A percentile compares a stretch with the other conserved stretches of the same genome.
These are phyloP conservation scores for Aspergillus awamori DNA, from an alignment of 2,329 filamentous ascomycete genomes.

Conservation along the genomic window DNA sequence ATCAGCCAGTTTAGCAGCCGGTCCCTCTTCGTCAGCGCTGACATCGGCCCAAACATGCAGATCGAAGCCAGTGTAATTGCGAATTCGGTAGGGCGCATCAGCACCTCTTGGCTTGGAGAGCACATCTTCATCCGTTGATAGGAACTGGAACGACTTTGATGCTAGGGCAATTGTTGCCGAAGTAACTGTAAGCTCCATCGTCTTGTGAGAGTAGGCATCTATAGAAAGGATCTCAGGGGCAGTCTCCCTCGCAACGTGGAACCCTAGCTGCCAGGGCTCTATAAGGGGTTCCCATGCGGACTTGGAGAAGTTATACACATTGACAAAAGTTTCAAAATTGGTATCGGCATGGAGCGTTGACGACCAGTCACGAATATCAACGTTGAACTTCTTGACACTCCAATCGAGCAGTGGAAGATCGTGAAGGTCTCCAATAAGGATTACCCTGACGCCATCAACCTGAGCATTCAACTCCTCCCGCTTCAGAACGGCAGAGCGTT, in stretches of 20 bases:
- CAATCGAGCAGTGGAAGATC: slow-evolving; percentile 94
- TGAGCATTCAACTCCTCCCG: slow-evolving; percentile 82
- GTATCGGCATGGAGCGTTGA: slow-evolving; percentile 83
- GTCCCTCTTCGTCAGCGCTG: slow-evolving; percentile 65
- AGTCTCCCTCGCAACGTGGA: slow-evolving; percentile 80
- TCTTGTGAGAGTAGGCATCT: slow-evolving; percentile 85
- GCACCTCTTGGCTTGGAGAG: slow-evolving; percentile 88
- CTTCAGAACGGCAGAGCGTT: slow-evolving; percentile 59
- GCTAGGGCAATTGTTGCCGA: slow-evolving; percentile 90
- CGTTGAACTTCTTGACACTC: slow-evolving; percentile 85
- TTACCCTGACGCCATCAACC: slow-evolving; percentile 84
- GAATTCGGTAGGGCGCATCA: slow-evolving; percentile 89
- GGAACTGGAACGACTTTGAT: slow-evolving; percentile 89
- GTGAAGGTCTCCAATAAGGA: slow-evolving; percentile 93
- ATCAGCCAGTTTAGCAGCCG: slow-evolving; percentile 77
- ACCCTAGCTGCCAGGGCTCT: slow-evolving; percentile 93
- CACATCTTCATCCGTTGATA: slow-evolving; percentile 86
- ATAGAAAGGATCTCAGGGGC: slow-evolving; percentile 76
- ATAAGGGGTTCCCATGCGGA: slow-evolving; percentile 96
- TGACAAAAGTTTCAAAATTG: slow-evolving; percentile 89
- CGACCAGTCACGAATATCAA: slow-evolving; percentile 89
- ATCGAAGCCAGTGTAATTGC: slow-evolving; percentile 94
- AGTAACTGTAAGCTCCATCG: slow-evolving; percentile 87
- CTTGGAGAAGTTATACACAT: slow-evolving; percentile 98
- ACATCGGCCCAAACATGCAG: slow-evolving; percentile 80